Percentiles rank a stretch among this genome's conserved stretches.
phyloP scores from a whole-genome alignment of 306 rosid species.

The Carpinus viminea region DNA sequence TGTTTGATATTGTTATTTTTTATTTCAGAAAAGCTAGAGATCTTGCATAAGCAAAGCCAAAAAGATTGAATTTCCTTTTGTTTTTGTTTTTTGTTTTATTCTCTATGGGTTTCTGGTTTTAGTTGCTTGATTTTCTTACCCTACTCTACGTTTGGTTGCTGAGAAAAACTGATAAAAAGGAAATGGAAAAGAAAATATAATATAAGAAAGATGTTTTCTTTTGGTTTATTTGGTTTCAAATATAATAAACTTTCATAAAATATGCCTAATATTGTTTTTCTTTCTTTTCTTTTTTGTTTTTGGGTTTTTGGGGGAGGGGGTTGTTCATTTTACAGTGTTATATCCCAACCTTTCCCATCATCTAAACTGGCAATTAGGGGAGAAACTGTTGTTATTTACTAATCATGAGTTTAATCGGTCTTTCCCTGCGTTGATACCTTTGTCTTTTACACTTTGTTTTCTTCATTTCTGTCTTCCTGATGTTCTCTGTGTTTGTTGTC shows the following conservation, averaged over 20 bases:
- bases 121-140: neutral
- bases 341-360: neutral
- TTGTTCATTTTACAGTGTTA: neutral
- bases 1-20: slow-evolving; percentile 1
- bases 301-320: neutral
- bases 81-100: neutral
- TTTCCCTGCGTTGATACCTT: neutral
- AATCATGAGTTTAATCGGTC: neutral
- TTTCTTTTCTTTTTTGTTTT: no score
- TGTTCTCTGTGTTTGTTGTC: neutral
- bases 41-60: neutral
- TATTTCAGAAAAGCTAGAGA: neutral
- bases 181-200: neutral
- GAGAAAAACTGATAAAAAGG: neutral
- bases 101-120: neutral
- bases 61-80: neutral
- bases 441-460: neutral
- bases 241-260: neutral
- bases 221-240: neutral
- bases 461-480: neutral
- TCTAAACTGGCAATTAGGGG: neutral
- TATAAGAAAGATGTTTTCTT: neutral
- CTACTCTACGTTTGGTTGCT: neutral
- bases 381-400: neutral
- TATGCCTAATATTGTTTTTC: neutral